Evolutionary conservation across 2,329 filamentous ascomycete genomes (phyloP).

Genomic region (Colletotrichum musicola): DNA sequence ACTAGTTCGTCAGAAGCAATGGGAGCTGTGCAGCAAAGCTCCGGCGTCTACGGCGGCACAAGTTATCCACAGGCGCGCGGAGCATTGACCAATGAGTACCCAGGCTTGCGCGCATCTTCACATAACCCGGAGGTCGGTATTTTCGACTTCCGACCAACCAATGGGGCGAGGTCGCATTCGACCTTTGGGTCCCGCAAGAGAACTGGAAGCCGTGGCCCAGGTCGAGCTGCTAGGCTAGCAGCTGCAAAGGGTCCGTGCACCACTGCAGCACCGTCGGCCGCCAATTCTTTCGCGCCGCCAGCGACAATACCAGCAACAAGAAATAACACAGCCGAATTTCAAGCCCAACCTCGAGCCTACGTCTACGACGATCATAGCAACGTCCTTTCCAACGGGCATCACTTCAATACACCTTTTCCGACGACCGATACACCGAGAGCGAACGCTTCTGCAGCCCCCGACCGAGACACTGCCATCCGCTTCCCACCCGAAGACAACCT

Average conservation of each 20-base stretch:
- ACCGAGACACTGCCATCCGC: background rate
- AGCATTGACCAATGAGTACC: constrained; percentile 7
- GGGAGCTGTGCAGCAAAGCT: constrained; percentile 12
- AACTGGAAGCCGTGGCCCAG: no score
- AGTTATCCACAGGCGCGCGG: background rate
- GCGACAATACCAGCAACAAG: constrained; percentile 9
- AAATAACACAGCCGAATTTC: background rate
- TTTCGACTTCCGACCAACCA: constrained; percentile 5
- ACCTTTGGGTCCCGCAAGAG: no score
- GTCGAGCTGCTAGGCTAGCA: constrained; percentile 3
- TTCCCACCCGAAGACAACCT: constrained; percentile 2
- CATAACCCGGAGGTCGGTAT: constrained; percentile 1
- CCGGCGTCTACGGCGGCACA: constrained; percentile 13
- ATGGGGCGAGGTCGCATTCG: constrained; percentile 22
- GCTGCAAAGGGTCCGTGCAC: constrained; percentile 26
- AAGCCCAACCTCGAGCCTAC: background rate
- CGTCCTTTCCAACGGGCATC: background rate
- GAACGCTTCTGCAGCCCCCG: background rate
- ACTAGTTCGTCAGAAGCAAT: background rate
- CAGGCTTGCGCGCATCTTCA: background rate
- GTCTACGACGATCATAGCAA: background rate
- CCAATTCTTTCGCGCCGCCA: constrained; percentile 35
- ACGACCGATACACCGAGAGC: background rate
- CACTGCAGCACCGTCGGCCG: constrained; percentile 1
- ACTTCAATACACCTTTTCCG: background rate